A percentile compares a stretch with the other conserved stretches of the same genome.
phyloP scores from a whole-genome alignment of 169 alveolate genomes.

The Cryptosporidium muris region DNA sequence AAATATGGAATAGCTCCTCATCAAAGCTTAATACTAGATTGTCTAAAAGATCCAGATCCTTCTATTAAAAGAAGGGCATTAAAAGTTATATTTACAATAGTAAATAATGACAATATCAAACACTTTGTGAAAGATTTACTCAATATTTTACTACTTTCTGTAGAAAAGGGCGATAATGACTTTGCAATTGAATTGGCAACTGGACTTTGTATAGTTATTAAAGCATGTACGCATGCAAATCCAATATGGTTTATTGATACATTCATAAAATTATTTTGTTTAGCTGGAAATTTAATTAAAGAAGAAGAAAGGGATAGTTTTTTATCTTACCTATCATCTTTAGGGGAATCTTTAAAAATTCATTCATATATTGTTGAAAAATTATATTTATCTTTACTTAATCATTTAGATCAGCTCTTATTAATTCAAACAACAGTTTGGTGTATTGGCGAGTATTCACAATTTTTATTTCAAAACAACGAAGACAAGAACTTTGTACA shows the following conservation, averaged over 20 bases:
- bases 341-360: conserved; percentile 77
- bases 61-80: conserved; percentile 95
- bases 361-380: conserved; percentile 84
- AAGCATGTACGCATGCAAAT: conserved; percentile 84
- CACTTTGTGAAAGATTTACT: conserved; percentile 90
- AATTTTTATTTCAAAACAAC: conserved; percentile 28
- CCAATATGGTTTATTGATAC: conserved; percentile 89
- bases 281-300: conserved; percentile 84
- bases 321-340: conserved; percentile 81
- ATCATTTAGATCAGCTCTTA: conserved; percentile 86
- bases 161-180: conserved; percentile 89
- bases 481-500: neutral
- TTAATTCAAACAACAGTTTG: conserved; percentile 88
- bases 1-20: conserved; percentile 27
- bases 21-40: conserved; percentile 74
- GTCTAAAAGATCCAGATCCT: conserved; percentile 94
- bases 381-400: conserved; percentile 81
- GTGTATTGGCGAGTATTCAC: conserved; percentile 89
- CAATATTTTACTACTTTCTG: conserved; percentile 89
- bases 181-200: conserved; percentile 78
- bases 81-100: conserved; percentile 93
- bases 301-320: conserved; percentile 81
- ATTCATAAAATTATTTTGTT: conserved; percentile 88
- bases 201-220: conserved; percentile 79
- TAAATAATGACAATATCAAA: conserved; percentile 89